These are phyloP conservation scores for Paspalum notatum DNA, from an alignment of 176 grass and related monocot genomes.

Conservation along the genomic window DNA sequence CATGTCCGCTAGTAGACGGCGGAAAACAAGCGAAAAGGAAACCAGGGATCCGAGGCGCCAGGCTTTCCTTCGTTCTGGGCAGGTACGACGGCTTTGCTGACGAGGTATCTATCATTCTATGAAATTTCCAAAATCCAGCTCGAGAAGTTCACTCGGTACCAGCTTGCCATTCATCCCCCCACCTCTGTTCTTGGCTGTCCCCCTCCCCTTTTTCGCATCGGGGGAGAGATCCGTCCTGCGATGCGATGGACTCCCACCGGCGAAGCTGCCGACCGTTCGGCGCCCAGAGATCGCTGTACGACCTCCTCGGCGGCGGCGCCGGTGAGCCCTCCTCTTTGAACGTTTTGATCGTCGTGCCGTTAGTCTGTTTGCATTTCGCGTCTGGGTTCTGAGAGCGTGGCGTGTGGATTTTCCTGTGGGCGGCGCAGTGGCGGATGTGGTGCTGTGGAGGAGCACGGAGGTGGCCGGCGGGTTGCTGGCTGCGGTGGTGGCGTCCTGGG, in stretches of 20 bases:
- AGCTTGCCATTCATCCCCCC: constrained; percentile 3
- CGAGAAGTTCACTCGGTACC: neutral
- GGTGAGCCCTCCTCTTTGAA: constrained; percentile 34
- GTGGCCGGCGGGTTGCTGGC: constrained; percentile 40
- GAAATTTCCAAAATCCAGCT: constrained; percentile 9
- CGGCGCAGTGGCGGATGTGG: constrained; percentile 50
- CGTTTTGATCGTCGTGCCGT: neutral
- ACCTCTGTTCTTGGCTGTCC: constrained; percentile 3
- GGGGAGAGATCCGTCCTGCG: constrained; percentile 19
- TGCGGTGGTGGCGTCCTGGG: constrained; percentile 33
- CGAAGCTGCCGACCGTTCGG: constrained; percentile 25
- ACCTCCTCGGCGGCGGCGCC: constrained; percentile 51
- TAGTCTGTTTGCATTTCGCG: constrained; percentile 3
- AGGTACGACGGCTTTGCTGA: neutral
- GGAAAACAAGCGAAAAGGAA: neutral
- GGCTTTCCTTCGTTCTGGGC: neutral
- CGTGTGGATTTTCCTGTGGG: constrained; percentile 12
- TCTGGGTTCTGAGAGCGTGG: neutral
- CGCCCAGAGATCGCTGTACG: constrained; percentile 48
- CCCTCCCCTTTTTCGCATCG: neutral
- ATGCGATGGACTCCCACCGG: constrained; percentile 42
- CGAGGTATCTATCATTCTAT: neutral
- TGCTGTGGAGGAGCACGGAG: constrained; percentile 56
- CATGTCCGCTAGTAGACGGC: no score
- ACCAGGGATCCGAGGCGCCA: neutral